Percentiles rank a stretch among this genome's conserved stretches.
phyloP scores from a whole-genome alignment of 2,329 filamentous ascomycete species.

The Aspergillus alliaceus region DNA sequence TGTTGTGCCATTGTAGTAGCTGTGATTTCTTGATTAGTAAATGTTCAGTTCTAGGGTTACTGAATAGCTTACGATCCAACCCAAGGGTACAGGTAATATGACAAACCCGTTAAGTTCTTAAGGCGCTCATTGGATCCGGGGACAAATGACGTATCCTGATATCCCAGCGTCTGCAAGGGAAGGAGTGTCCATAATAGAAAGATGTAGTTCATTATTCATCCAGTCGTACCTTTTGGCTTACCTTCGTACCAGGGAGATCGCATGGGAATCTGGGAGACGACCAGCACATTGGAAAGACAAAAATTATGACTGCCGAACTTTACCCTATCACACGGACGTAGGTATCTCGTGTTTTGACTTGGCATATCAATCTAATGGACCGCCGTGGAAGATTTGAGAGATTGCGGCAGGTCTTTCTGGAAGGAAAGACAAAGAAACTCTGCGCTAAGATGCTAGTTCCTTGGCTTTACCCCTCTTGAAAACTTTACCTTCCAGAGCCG shows the following conservation, averaged over 20 bases:
- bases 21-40: neutral
- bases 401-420: no score
- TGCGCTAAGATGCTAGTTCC: neutral
- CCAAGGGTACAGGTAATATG: conserved; percentile 10
- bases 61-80: conserved; percentile 5
- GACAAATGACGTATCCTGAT: neutral
- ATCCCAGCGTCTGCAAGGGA: neutral
- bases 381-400: no score
- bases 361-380: neutral
- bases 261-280: neutral
- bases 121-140: conserved; percentile 2
- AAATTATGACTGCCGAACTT: neutral
- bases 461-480: neutral
- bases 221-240: neutral
- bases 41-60: neutral
- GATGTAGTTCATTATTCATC: neutral
- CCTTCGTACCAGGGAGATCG: neutral
- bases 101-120: conserved; percentile 2
- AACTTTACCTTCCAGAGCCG: no score
- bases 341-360: neutral
- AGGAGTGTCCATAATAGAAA: neutral
- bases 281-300: no score
- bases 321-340: neutral
- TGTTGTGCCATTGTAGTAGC: conserved; percentile 10
- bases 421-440: no score